These are phyloP conservation scores for Dipteronia dyeriana DNA, from an alignment of 345 rosid genomes.

Conservation along the genomic window DNA sequence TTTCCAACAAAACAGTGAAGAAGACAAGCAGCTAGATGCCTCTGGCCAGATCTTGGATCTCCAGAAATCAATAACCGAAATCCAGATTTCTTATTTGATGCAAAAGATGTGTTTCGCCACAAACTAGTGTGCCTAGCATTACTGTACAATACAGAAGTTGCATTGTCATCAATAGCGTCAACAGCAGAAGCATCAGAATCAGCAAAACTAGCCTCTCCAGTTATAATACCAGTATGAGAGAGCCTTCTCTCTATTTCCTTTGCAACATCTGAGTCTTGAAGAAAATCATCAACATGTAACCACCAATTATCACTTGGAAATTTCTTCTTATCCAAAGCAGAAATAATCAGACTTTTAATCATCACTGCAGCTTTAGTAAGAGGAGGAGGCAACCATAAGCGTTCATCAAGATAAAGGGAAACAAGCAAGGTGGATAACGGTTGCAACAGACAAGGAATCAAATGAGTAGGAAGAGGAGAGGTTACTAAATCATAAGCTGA, in stretches of 20 bases:
- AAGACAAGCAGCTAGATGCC: conserved; percentile 88
- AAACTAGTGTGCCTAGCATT: conserved; percentile 28
- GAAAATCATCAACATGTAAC: conserved; percentile 54
- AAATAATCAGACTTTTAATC: conserved; percentile 57
- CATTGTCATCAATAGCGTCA: conserved; percentile 34
- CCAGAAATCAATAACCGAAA: conserved; percentile 82
- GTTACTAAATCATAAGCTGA: conserved; percentile 78
- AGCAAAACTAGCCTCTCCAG: conserved; percentile 46
- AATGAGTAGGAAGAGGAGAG: conserved; percentile 80
- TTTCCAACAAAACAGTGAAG: conserved; percentile 84
- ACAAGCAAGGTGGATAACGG: conserved; percentile 74
- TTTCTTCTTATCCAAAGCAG: conserved; percentile 57
- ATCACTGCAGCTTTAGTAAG: conserved; percentile 62
- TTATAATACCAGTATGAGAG: conserved; percentile 57
- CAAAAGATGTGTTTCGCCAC: conserved; percentile 35
- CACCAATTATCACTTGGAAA: conserved; percentile 61
- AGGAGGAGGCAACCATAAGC: conserved; percentile 72
- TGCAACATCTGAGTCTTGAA: conserved; percentile 62
- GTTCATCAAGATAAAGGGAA: conserved; percentile 78
- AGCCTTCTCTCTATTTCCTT: conserved; percentile 61
- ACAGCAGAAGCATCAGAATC: conserved; percentile 42
- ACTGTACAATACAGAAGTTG: conserved; percentile 33
- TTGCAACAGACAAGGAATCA: conserved; percentile 71
- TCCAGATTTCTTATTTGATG: conserved; percentile 56
- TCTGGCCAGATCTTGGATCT: conserved; percentile 82